These are phyloP conservation scores for Garcia nutans DNA, from an alignment of 345 rosid genomes.

Conservation along the genomic window DNA sequence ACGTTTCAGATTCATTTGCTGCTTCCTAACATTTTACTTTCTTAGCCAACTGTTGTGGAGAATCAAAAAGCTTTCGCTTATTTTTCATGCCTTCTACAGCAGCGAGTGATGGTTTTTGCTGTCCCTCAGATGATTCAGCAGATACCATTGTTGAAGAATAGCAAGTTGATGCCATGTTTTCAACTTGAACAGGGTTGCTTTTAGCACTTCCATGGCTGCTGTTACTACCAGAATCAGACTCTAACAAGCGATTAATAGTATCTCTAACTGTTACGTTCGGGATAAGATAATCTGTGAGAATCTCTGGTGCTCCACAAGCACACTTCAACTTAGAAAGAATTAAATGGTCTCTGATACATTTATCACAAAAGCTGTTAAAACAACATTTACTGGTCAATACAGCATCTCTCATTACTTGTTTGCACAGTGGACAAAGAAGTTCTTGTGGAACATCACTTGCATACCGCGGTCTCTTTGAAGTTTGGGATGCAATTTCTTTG, in stretches of 20 bases:
- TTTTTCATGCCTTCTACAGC: conserved; percentile 31
- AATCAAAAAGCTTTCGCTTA: conserved; percentile 15
- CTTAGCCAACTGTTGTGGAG: conserved; percentile 21
- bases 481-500: conserved; percentile 78
- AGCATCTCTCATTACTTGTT: conserved; percentile 78
- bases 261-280: conserved; percentile 90
- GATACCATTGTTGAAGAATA: conserved; percentile 64
- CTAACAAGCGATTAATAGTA: conserved; percentile 79
- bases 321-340: conserved; percentile 68
- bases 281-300: conserved; percentile 85
- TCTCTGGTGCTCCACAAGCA: conserved; percentile 71
- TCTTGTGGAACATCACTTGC: conserved; percentile 92
- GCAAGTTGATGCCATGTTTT: conserved; percentile 45
- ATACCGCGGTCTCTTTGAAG: conserved; percentile 57
- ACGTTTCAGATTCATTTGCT: conserved; percentile 27
- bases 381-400: conserved; percentile 91
- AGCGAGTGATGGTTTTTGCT: conserved; percentile 34
- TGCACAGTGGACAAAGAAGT: conserved; percentile 88
- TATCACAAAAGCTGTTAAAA: conserved; percentile 76
- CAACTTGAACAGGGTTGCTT: conserved; percentile 34
- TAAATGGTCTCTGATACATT: conserved; percentile 69
- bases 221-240: conserved; percentile 50
- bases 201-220: conserved; percentile 76
- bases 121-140: conserved; percentile 61
- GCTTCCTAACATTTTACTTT: conserved; percentile 40